A percentile compares a stretch with the other conserved stretches of the same genome.
phyloP scores from a whole-genome alignment of 768 basidiomycete species.

The Pleurotus giganteus region DNA sequence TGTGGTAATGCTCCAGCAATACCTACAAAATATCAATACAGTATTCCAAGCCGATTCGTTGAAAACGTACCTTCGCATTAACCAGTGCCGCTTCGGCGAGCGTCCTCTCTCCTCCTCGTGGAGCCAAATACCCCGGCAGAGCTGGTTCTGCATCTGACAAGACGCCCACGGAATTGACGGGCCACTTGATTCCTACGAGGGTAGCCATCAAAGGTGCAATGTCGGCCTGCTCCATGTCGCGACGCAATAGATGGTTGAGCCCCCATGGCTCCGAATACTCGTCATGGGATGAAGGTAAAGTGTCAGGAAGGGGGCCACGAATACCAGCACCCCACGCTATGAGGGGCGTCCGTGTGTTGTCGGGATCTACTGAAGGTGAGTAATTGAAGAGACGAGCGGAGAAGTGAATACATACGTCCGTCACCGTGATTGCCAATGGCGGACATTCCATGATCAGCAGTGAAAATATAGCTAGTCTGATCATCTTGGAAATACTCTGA shows the following conservation, averaged over 20 bases:
- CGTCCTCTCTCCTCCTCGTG: slow-evolving; percentile 42
- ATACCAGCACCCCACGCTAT: slow-evolving; percentile 78
- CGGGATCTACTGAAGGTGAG: slow-evolving; percentile 58
- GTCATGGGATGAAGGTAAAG: slow-evolving; percentile 62
- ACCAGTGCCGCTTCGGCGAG: slow-evolving; percentile 56
- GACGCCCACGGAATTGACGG: slow-evolving; percentile 81
- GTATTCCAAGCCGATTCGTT: background rate
- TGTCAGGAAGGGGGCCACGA: slow-evolving; percentile 63
- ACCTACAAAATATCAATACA: slow-evolving; percentile 33
- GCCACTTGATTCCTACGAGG: slow-evolving; percentile 70
- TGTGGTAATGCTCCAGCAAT: slow-evolving; percentile 71
- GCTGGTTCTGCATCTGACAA: slow-evolving; percentile 71
- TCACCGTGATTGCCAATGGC: slow-evolving; percentile 88
- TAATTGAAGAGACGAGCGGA: background rate
- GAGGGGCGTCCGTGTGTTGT: slow-evolving; percentile 84
- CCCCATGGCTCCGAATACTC: slow-evolving; percentile 66
- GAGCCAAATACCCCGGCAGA: slow-evolving; percentile 55
- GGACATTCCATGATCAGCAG: slow-evolving; percentile 91
- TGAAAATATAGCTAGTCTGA: slow-evolving; percentile 76
- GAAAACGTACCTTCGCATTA: slow-evolving; percentile 53
- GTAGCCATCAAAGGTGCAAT: slow-evolving; percentile 76
- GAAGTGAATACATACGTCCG: slow-evolving; percentile 50
- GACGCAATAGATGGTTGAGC: slow-evolving; percentile 54
- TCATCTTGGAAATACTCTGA: slow-evolving; percentile 63
- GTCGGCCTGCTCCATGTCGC: slow-evolving; percentile 84